Percentiles rank a stretch among this genome's conserved stretches.
Conservation (phyloP, 1,284 basidiomycete species). For the Ceratorhiza oryzae-sativae region DNA sequence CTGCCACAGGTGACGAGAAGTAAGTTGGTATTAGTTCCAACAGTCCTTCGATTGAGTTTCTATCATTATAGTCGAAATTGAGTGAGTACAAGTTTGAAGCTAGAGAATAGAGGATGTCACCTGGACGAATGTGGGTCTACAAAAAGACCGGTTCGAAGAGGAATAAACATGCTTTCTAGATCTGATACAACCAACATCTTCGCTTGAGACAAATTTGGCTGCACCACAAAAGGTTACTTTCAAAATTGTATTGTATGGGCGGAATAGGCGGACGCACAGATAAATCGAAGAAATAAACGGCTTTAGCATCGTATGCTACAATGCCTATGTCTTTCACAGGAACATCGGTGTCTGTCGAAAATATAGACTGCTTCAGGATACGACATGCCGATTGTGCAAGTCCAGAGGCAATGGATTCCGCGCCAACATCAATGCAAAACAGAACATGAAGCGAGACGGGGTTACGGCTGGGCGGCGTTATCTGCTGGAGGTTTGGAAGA, state of each 20-base stretch:
- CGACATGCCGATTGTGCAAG: conserved; percentile 52
- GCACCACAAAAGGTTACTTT: conserved; percentile 41
- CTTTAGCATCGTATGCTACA: conserved; percentile 77
- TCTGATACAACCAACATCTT: conserved; percentile 89
- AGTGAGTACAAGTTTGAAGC: neutral
- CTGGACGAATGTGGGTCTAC: conserved; percentile 77
- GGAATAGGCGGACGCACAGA: conserved; percentile 64
- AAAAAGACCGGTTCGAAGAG: conserved; percentile 78
- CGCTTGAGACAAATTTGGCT: conserved; percentile 66
- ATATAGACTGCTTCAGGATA: conserved; percentile 26
- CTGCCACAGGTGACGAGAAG: conserved; percentile 61
- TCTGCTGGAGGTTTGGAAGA: conserved; percentile 40
- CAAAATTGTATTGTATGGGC: conserved; percentile 38
- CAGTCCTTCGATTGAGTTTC: conserved; percentile 66
- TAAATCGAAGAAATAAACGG: conserved; percentile 91
- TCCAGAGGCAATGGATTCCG: conserved; percentile 73
- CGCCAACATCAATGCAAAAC: conserved; percentile 90
- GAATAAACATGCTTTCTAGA: conserved; percentile 89
- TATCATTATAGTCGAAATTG: conserved; percentile 47
- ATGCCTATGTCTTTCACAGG: conserved; percentile 54
- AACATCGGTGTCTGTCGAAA: conserved; percentile 6
- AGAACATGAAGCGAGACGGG: conserved; percentile 80
- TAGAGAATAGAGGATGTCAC: conserved; percentile 53
- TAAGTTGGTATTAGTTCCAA: conserved; percentile 73
- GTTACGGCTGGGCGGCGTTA: conserved; percentile 57